Evolutionary conservation across 2,329 filamentous ascomycete genomes (phyloP), one percentile per base, ranked within the genome.

Genomic region (Hypoxylon sp.): DNA sequence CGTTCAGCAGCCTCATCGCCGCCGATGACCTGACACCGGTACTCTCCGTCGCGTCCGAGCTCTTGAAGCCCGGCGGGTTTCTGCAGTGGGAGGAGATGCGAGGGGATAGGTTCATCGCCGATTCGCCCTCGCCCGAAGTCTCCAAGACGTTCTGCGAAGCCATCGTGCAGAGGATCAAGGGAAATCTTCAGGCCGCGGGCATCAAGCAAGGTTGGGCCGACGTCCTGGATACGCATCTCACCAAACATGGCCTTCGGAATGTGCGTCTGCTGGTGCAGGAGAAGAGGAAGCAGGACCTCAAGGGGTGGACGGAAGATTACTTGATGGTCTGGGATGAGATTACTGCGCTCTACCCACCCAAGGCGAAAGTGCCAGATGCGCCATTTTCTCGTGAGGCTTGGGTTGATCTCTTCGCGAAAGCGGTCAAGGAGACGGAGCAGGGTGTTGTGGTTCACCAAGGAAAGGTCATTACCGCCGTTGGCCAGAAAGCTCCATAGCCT

Each of bases 241-340:
- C 19, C 5, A 9, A 47, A 12, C 17, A 42, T 20, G 52, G 55
- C 6, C 56, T 53, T 15, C 13, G 49, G 7, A 30, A 59, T 5
- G 51, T 58, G 1, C 16, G 9, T 2, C 3, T 55, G 16, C 7
- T 20, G 2, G 23, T 7, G 8, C 1, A 4, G 1, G 16, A 27
- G 7, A 58, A 48, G 8, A 35, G 49, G 1, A 54, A 35, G 32
- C 48, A 53, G 19, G 61, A 65, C 12, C 44, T 51, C 5, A 65
- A 62, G 48, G 60, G 29, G 11, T 66, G 58, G 60, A 63, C 63
- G 0, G 61, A 66, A 2, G 45, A 65, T 19, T 62, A 60, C 27
- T 34, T 66, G 15, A 63, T 65, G 58, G 59, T 64, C 3, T 65
- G 61, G 37, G 52, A 62, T 21, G 63, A 66, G 15, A 31, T 63